Evolutionary conservation across 495 filamentous ascomycete genomes (phyloP), one percentile per base, ranked within the genome.

Genomic region (Stereocaulon alpinum): DNA sequence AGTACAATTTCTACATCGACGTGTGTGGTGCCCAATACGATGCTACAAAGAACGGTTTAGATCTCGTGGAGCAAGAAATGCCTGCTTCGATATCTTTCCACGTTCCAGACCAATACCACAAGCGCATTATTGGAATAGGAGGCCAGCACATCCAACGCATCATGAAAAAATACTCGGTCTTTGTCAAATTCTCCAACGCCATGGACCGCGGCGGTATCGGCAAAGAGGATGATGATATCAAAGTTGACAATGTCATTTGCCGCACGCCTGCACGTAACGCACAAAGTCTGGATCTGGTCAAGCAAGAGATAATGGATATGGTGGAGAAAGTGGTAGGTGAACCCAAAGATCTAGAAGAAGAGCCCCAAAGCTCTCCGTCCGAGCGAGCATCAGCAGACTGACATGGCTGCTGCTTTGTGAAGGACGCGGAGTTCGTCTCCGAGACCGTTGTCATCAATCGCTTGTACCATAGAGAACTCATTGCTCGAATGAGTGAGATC

Each of bases 161-260:
- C 75, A 99, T 97, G 93, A 99, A 99, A 77, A 96, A 96, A 72
- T 94, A 99, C 74, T 99, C 93, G 2, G 93, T 99, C 59, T 99
- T 97, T 63, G 93, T 99, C 75, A 99, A 99, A 70, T 99, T 99
- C 69, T 95, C 90, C 63, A 99, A 99, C 67, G 93, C 94, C 29
- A 97, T 97, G 94, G 93, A 99, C 71, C 87, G 93, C 65, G 91
- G 90, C 58, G 91, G 90, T 12, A 85, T 94, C 72, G 87, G 89
- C 62, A 88, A 91, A 62, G 93, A 97, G 66, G 91, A 95, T 67
- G 94, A 97, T 70, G 93, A 97, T 69, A 89, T 93, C 73, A 94
- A 95, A 70, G 91, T 96, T 51, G 93, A 97, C 76, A 99, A 99
- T 71, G 93, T 99, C 63, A 95, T 99, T 66, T 97, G 94, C 71